Evolutionary conservation across 2,329 filamentous ascomycete species (phyloP).

Genomic region (Clonostachys byssicola): DNA sequence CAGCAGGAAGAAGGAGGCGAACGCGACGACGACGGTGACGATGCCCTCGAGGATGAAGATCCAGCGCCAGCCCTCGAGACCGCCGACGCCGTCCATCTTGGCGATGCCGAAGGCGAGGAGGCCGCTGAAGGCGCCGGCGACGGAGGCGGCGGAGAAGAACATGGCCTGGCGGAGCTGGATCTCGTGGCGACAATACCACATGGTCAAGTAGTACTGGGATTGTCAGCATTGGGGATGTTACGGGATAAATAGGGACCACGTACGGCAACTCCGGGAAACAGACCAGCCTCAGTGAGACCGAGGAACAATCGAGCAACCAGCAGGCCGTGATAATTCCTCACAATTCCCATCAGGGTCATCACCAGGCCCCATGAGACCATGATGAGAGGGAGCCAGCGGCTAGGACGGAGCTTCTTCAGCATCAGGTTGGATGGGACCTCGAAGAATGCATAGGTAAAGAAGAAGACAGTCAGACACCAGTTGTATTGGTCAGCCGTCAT

Average conservation of each 20-base stretch:
- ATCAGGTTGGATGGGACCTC: conserved; percentile 73
- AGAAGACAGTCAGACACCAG: conserved; percentile 66
- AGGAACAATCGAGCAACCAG: conserved; percentile 50
- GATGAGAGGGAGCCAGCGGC: conserved; percentile 70
- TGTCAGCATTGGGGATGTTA: not conserved
- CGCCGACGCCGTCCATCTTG: conserved; percentile 63
- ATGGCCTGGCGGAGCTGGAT: conserved; percentile 57
- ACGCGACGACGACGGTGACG: conserved; percentile 62
- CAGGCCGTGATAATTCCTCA: conserved; percentile 39
- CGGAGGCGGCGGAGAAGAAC: conserved; percentile 78
- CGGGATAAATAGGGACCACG: not conserved
- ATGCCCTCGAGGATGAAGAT: conserved; percentile 69
- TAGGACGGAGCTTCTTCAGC: conserved; percentile 69
- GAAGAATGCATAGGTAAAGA: conserved; percentile 71
- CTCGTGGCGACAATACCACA: conserved; percentile 56
- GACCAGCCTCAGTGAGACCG: conserved; percentile 60
- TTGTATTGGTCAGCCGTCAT: conserved; percentile 70
- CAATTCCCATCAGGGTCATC: conserved; percentile 50
- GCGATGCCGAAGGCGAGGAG: conserved; percentile 66
- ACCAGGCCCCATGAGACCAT: conserved; percentile 49
- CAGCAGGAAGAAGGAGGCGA: conserved; percentile 65
- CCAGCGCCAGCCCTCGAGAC: conserved; percentile 57
- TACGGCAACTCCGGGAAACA: conserved; percentile 58
- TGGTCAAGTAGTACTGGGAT: conserved; percentile 42
- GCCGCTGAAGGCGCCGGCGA: conserved; percentile 75